phyloP scores from a whole-genome alignment of 306 rosid species.

The Rubus idaeus region DNA sequence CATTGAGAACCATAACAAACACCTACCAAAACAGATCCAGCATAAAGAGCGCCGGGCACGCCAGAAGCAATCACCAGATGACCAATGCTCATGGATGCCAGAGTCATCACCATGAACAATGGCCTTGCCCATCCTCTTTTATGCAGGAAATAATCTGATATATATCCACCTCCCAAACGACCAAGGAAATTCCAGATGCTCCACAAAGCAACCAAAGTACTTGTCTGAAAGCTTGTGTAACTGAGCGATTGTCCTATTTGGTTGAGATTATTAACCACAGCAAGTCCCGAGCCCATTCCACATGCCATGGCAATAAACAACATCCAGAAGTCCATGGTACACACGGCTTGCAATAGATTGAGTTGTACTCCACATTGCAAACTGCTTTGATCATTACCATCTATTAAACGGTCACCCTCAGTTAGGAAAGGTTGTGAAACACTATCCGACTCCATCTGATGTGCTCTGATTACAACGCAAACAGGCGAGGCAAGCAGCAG shows the following conservation, averaged over 20 bases:
- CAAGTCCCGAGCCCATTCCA: slow-evolving; percentile 33
- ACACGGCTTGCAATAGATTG: slow-evolving; percentile 24
- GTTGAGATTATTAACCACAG: slow-evolving; percentile 27
- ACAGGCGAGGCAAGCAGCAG: slow-evolving; percentile 22
- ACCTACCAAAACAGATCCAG: slow-evolving; percentile 25
- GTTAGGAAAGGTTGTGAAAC: not conserved
- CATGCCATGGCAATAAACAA: slow-evolving; percentile 33
- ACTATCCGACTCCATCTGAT: slow-evolving; percentile 15
- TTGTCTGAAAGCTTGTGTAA: slow-evolving; percentile 15
- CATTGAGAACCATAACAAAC: slow-evolving; percentile 35
- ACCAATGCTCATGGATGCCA: slow-evolving; percentile 29
- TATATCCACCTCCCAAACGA: slow-evolving; percentile 27
- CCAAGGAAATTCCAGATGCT: slow-evolving; percentile 39
- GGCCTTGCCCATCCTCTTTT: slow-evolving; percentile 31
- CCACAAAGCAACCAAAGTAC: slow-evolving; percentile 29
- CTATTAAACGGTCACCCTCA: slow-evolving; percentile 5
- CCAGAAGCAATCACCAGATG: slow-evolving; percentile 24
- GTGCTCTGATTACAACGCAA: slow-evolving; percentile 26
- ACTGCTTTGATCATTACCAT: not conserved
- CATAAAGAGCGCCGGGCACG: slow-evolving; percentile 16
- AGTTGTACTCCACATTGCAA: slow-evolving; percentile 13
- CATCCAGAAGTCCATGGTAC: slow-evolving; percentile 27
- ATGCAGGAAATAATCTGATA: slow-evolving; percentile 27
- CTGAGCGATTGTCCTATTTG: slow-evolving; percentile 27
- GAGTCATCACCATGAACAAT: slow-evolving; percentile 33